Conservation (phyloP, 2,329 filamentous ascomycete species). For the Huntiella abstrusa region DNA sequence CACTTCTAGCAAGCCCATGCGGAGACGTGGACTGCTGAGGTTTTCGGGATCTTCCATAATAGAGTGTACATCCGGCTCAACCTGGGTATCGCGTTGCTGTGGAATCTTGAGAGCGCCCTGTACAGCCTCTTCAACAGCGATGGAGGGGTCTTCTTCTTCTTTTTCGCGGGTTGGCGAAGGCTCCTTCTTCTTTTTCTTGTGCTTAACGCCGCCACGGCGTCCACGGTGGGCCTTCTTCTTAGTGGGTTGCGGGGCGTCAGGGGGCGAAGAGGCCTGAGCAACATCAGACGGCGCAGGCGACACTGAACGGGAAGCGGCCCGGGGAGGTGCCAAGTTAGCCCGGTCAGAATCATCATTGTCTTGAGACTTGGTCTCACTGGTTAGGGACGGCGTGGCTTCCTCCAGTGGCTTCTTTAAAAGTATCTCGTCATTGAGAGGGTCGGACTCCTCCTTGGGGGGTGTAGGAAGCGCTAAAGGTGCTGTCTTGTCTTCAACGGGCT, state of each 20-base stretch:
- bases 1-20: slow-evolving; percentile 45
- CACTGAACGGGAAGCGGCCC: not conserved
- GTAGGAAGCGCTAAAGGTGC: no score
- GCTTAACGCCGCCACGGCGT: slow-evolving; percentile 51
- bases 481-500: not conserved
- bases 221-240: slow-evolving; percentile 53
- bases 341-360: not conserved
- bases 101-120: slow-evolving; percentile 40
- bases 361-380: not conserved
- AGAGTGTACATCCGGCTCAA: slow-evolving; percentile 44
- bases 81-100: slow-evolving; percentile 22
- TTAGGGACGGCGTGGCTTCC: not conserved
- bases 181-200: slow-evolving; percentile 38
- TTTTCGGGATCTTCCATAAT: slow-evolving; percentile 38
- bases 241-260: slow-evolving; percentile 16
- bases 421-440: not conserved
- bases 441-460: not conserved
- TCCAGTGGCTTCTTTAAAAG: not conserved
- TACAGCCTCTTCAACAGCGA: slow-evolving; percentile 41
- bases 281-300: slow-evolving; percentile 5
- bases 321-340: not conserved
- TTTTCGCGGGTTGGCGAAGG: slow-evolving; percentile 29
- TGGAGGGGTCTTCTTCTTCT: slow-evolving; percentile 23
- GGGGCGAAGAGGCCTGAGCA: slow-evolving; percentile 14
- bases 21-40: slow-evolving; percentile 38